Base-by-base conservation (phyloP, 192 early-diverging fungal genomes). In the Backusella morwellensis region DNA sequence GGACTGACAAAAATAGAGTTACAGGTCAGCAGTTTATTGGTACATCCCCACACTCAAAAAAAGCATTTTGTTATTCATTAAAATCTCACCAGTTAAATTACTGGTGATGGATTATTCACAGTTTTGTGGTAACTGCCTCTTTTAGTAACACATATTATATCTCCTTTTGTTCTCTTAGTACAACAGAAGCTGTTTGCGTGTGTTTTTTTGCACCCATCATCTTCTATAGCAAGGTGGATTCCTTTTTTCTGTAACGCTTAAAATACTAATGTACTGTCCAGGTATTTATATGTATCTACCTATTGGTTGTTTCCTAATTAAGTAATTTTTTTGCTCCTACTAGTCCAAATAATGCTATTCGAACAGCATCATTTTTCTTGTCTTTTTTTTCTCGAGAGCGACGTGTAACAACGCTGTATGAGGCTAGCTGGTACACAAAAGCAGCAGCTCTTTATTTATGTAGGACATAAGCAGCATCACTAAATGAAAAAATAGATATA, bases 81-180 rank as follows among this genome's bases (percentile, higher is more conserved):
- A 11, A 40, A 40, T 40, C 38, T 12, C 38, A 40, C 54, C 54
- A 56, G 21, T 56, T 14, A 44, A 44, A 56, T 7, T 23, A 56
- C 19, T 54, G 42, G 42, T 44, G 42, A 44, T 40, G 38, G 21
- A 11, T 56, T 56, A 9, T 21, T 11, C 21, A 23, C n/a, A 8
- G n/a, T 56, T 56, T 56, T 56, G 11, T 56, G 54, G n/a, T 56
- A 56, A 56, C 26, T 23, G 21, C 54, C 8, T 56, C 21, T 56
- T 56, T 23, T 23, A 23, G 19, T 56, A 56, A 9, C 54, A 56
- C 15, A 44, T 3, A 11, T 23, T 56, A 9, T 56, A 23, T 56
- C 54, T 21, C 54, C 54, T 56, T 56, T 56, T 56, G 54, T 56
- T 56, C 54, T 11, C 54, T 56, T 56, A 56, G 54, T 56, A 56